Evolutionary conservation across 129 eudicot genomes (phyloP).

Genomic region (Silybum marianum): DNA sequence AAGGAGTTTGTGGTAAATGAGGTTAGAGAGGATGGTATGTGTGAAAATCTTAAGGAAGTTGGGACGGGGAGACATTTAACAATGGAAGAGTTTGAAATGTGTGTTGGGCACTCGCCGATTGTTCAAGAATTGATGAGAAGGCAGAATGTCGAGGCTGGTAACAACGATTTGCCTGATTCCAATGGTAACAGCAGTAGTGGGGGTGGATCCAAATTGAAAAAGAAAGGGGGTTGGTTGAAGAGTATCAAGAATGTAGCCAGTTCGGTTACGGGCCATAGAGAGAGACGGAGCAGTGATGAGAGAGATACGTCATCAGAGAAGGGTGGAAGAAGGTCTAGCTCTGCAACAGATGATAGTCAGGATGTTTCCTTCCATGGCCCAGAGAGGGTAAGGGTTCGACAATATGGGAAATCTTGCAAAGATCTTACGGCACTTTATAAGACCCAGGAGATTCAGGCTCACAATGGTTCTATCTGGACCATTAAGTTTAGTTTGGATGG

Average conservation of each 20-base stretch:
- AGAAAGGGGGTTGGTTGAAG: slow-evolving; percentile 80
- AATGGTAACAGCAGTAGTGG: slow-evolving; percentile 47
- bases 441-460: slow-evolving; percentile 94
- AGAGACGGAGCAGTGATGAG: slow-evolving; percentile 86
- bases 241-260: slow-evolving; percentile 81
- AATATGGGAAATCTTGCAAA: slow-evolving; percentile 84
- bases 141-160: slow-evolving; percentile 82
- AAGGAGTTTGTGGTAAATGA: slow-evolving; percentile 96
- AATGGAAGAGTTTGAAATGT: slow-evolving; percentile 88
- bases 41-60: slow-evolving; percentile 81
- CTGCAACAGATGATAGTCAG: slow-evolving; percentile 98
- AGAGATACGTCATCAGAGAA: slow-evolving; percentile 94
- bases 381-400: slow-evolving; percentile 73
- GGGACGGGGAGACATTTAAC: slow-evolving; percentile 91
- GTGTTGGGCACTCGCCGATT: slow-evolving; percentile 91
- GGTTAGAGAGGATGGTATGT: slow-evolving; percentile 84
- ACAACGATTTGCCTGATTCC: slow-evolving; percentile 35
- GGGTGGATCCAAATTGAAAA: slow-evolving; percentile 60
- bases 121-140: slow-evolving; percentile 95
- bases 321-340: slow-evolving; percentile 94
- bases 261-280: slow-evolving; percentile 78
- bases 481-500: slow-evolving; percentile 93
- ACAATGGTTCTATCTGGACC: slow-evolving; percentile 89
- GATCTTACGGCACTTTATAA: slow-evolving; percentile 77
- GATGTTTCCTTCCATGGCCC: slow-evolving; percentile 90